These are phyloP conservation scores for Dendrothele bispora DNA, from an alignment of 768 basidiomycete genomes.

Conservation along the genomic window DNA sequence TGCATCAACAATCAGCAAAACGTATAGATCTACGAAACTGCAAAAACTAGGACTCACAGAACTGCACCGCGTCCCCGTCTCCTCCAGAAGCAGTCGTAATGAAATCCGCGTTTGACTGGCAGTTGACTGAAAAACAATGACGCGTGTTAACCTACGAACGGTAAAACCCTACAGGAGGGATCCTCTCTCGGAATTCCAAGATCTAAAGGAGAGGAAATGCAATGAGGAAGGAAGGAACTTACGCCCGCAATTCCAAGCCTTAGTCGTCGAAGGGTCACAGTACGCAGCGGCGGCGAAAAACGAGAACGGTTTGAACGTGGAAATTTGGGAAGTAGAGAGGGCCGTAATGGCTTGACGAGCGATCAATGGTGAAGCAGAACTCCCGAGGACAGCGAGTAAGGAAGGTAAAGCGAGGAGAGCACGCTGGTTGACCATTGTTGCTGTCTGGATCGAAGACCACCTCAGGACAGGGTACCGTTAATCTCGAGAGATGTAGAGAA, in stretches of 20 bases:
- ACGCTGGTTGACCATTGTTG: no score
- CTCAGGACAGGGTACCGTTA: no score
- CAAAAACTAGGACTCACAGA: slow-evolving; percentile 28
- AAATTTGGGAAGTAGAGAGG: slow-evolving; percentile 40
- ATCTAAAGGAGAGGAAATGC: background rate
- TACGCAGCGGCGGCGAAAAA: slow-evolving; percentile 52
- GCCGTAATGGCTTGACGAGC: slow-evolving; percentile 35
- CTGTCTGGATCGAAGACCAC: no score
- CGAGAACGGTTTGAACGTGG: slow-evolving; percentile 44
- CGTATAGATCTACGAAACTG: background rate
- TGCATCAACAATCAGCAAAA: no score
- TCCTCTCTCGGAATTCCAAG: background rate
- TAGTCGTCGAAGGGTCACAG: slow-evolving; percentile 41
- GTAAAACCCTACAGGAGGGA: background rate
- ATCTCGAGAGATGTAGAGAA: no score
- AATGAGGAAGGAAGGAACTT: no score
- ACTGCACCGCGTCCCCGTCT: slow-evolving; percentile 36
- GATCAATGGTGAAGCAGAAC: slow-evolving; percentile 13
- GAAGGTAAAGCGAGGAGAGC: background rate
- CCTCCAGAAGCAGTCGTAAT: slow-evolving; percentile 45
- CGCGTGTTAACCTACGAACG: background rate
- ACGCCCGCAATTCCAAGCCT: slow-evolving; percentile 56
- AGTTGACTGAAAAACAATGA: slow-evolving; percentile 30
- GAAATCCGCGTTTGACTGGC: slow-evolving; percentile 40
- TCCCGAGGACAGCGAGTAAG: background rate